These are phyloP conservation scores for Starmerella potacharoeniae DNA, from an alignment of 805 yeast genomes.

Conservation along the genomic window DNA sequence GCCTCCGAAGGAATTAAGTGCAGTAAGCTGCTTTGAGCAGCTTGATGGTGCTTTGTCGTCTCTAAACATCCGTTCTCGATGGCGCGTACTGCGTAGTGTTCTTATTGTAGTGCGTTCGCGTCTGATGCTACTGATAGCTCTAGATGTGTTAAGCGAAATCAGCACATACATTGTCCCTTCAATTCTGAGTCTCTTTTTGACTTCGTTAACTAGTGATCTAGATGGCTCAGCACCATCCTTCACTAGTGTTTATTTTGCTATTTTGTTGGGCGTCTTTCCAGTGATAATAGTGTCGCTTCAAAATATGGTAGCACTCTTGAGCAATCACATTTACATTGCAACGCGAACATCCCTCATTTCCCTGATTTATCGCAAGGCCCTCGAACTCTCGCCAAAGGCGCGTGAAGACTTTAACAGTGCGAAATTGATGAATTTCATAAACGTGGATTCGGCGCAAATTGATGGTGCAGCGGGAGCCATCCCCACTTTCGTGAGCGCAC, in stretches of 20 bases:
- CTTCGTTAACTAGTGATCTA: slow-evolving; percentile 13
- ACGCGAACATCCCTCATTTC: slow-evolving; percentile 39
- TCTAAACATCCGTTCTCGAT: neutral
- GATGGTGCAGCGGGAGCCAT: slow-evolving; percentile 66
- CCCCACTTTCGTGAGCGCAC: slow-evolving; percentile 80
- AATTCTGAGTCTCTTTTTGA: slow-evolving; percentile 18
- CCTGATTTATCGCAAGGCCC: slow-evolving; percentile 57
- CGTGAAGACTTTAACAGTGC: slow-evolving; percentile 64
- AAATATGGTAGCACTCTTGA: slow-evolving; percentile 12
- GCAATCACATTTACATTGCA: slow-evolving; percentile 12
- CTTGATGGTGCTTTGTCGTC: slow-evolving; percentile 7
- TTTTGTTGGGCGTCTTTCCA: slow-evolving; percentile 20
- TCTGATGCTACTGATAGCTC: slow-evolving; percentile 6
- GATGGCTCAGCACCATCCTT: slow-evolving; percentile 16
- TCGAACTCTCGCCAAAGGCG: slow-evolving; percentile 54
- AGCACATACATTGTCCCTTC: slow-evolving; percentile 17
- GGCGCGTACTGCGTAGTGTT: slow-evolving; percentile 18
- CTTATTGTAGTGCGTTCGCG: neutral
- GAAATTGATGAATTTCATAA: slow-evolving; percentile 85
- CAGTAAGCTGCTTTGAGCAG: slow-evolving; percentile 14
- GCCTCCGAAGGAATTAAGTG: slow-evolving; percentile 17
- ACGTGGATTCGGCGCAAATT: slow-evolving; percentile 81
- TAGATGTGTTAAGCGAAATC: slow-evolving; percentile 10
- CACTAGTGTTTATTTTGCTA: slow-evolving; percentile 19
- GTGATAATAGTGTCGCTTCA: slow-evolving; percentile 12